These are phyloP conservation scores for Ceratocystis cubensis DNA, from an alignment of 2,329 filamentous ascomycete species.

Conservation along the genomic window DNA sequence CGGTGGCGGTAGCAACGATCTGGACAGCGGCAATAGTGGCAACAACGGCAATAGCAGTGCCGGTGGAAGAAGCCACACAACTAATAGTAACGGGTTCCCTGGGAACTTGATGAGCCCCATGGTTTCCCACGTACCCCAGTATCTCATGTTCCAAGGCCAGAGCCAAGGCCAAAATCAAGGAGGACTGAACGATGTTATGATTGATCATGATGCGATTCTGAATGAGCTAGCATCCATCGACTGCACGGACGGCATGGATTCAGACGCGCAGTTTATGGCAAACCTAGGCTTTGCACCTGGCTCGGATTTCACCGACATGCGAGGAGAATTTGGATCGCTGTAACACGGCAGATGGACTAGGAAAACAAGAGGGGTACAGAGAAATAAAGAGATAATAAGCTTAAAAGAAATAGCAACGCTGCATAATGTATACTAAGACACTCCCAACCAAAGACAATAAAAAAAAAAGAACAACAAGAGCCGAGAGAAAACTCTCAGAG, in stretches of 20 bases:
- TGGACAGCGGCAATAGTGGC: background rate
- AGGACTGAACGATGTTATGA: background rate
- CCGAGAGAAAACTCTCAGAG: background rate
- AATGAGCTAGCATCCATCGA: slow-evolving; percentile 42
- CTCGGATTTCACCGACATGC: slow-evolving; percentile 44
- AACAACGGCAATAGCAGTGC: background rate
- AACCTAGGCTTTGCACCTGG: slow-evolving; percentile 54
- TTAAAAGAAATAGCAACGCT: slow-evolving; percentile 3
- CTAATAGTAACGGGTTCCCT: background rate
- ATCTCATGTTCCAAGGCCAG: slow-evolving; percentile 13
- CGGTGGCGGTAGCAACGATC: background rate
- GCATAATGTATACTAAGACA: slow-evolving; percentile 4
- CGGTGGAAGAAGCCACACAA: background rate
- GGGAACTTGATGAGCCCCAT: slow-evolving; percentile 11
- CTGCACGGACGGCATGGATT: slow-evolving; percentile 37
- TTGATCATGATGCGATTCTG: slow-evolving; percentile 42
- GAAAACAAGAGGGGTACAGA: background rate
- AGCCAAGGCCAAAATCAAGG: background rate
- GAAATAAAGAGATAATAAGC: slow-evolving; percentile 1
- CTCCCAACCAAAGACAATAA: too few relatives aligned
- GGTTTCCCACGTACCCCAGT: slow-evolving; percentile 14
- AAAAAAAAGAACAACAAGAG: background rate
- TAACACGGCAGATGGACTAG: slow-evolving; percentile 14
- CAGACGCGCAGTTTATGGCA: slow-evolving; percentile 52
- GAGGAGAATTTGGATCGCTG: slow-evolving; percentile 29